Evolutionary conservation across 805 yeast genomes (phyloP).

Genomic region (Schwanniomyces pseudopolymorphus): DNA sequence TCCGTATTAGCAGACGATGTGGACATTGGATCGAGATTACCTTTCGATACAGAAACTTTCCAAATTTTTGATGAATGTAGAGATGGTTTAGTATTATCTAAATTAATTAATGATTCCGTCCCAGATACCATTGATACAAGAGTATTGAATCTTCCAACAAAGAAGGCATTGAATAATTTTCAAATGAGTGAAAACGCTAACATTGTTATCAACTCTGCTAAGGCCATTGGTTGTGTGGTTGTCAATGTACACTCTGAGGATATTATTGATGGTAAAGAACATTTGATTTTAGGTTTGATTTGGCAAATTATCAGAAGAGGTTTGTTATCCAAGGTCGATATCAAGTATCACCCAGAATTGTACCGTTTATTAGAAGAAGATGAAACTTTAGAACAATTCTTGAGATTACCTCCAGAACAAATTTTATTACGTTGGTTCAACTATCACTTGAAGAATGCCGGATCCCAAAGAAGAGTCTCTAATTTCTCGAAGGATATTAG

Average conservation of each 20-base stretch:
- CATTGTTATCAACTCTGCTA: slow-evolving; percentile 96
- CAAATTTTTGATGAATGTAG: slow-evolving; percentile 96
- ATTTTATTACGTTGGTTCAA: slow-evolving; percentile 96
- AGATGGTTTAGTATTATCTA: slow-evolving; percentile 90
- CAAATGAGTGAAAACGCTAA: slow-evolving; percentile 97
- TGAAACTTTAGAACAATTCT: slow-evolving; percentile 94
- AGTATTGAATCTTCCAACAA: slow-evolving; percentile 87
- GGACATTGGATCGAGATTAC: slow-evolving; percentile 80
- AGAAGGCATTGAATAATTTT: slow-evolving; percentile 84
- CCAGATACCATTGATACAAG: slow-evolving; percentile 98
- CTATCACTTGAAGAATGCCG: slow-evolving; percentile 91
- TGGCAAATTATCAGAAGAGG: slow-evolving; percentile 99
- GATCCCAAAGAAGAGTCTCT: slow-evolving; percentile 78
- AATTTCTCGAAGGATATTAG: slow-evolving; percentile 86
- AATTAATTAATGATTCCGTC: slow-evolving; percentile 94
- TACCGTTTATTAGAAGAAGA: slow-evolving; percentile 93
- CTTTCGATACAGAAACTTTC: slow-evolving; percentile 90
- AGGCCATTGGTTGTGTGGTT: slow-evolving; percentile 97
- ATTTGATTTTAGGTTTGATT: slow-evolving; percentile 83
- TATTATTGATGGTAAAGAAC: slow-evolving; percentile 91
- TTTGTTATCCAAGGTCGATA: slow-evolving; percentile 88
- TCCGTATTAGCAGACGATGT: slow-evolving; percentile 86
- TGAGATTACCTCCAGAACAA: slow-evolving; percentile 96
- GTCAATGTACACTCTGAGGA: slow-evolving; percentile 97
- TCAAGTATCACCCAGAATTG: slow-evolving; percentile 93